Base-by-base conservation (phyloP, 176 grass and related monocot genomes). In the Eragrostis nindensis region DNA sequence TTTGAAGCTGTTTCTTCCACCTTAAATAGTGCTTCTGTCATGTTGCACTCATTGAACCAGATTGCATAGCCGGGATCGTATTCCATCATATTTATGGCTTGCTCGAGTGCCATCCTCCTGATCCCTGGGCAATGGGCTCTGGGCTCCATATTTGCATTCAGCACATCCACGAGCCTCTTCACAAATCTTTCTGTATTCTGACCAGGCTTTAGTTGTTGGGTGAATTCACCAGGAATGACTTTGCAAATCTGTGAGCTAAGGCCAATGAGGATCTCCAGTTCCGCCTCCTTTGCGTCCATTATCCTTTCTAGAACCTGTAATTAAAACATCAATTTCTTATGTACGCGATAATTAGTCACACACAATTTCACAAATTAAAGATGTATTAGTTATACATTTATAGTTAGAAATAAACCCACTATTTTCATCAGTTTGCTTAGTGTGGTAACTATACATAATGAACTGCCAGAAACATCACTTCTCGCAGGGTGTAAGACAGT, bases 11-110 rank as follows among this genome's bases (percentile, higher is more conserved):
- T 36, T 4, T 36, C 32, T 36, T 36, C 32, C 32, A 36, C 32
- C 32, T 36, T 36, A 36, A 4, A 36, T 36, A 36, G 32, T 36
- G 32, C 32, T 36, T 36, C 32, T n/a, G 4, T 36, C 68, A 73
- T 72, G 13, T 21, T 0, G 5, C 42, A 16, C 8, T 63, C 8
- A 0, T 19, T 39, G 69, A 82, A 73, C 36, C 21, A 27, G 59
- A 4, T 21, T 0, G n/a, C 21, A 4, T 63, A 63, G 1, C 21
- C 0, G 5, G 68, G 2, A 38, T 73, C 48, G 9, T 5, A 18
- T 15, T 73, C 80, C 69, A 73, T 82, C 69, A 73, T 18, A 19
- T 49, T 50, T 72, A 73, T 50, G 8, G 30, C 56, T 18, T 82
- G 68, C 30, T 73, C 68, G 14, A 82, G 19, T 25, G 62, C 25